Conservation (phyloP, 352 stramenopile genomes). For the Globisporangium lucens region DNA sequence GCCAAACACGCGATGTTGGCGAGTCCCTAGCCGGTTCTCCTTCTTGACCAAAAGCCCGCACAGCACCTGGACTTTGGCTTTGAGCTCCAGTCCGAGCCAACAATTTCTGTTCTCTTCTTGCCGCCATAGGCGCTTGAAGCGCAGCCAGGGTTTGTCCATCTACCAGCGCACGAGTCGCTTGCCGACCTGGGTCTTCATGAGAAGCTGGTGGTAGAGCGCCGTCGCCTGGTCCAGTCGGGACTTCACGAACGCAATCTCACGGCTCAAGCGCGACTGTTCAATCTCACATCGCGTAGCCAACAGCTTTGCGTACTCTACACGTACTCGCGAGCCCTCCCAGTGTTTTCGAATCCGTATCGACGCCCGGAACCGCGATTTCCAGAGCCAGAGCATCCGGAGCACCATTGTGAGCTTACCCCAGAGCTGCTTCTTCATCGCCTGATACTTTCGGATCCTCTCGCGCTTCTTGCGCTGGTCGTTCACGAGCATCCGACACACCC, state of each 20-base stretch:
- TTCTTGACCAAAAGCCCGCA: background rate
- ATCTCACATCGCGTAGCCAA: background rate
- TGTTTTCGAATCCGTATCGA: slow-evolving; percentile 7
- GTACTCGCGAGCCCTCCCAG: slow-evolving; percentile 6
- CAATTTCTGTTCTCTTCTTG: background rate
- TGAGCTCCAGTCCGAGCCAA: slow-evolving; percentile 1
- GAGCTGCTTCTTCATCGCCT: background rate
- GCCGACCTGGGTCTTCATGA: background rate
- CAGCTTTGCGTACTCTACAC: slow-evolving; percentile 5
- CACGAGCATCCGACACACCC: slow-evolving; percentile 30
- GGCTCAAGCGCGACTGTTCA: background rate
- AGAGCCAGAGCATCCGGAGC: slow-evolving; percentile 3
- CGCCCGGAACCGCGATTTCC: slow-evolving; percentile 5
- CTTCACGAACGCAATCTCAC: slow-evolving; percentile 11
- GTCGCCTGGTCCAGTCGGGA: slow-evolving; percentile 3
- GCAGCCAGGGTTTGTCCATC: slow-evolving; percentile 16
- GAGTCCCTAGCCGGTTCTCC: background rate
- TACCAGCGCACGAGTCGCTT: slow-evolving; percentile 13
- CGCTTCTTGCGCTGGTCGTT: slow-evolving; percentile 16
- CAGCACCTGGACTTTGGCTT: slow-evolving; percentile 1
- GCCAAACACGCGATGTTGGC: background rate
- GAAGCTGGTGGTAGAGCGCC: slow-evolving; percentile 6
- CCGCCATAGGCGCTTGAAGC: slow-evolving; percentile 11
- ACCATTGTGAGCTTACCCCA: slow-evolving; percentile 8
- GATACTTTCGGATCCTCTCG: slow-evolving; percentile 7